These are phyloP conservation scores for Cyberlindnera samutprakarnensis DNA, from an alignment of 805 yeast species.

Conservation along the genomic window DNA sequence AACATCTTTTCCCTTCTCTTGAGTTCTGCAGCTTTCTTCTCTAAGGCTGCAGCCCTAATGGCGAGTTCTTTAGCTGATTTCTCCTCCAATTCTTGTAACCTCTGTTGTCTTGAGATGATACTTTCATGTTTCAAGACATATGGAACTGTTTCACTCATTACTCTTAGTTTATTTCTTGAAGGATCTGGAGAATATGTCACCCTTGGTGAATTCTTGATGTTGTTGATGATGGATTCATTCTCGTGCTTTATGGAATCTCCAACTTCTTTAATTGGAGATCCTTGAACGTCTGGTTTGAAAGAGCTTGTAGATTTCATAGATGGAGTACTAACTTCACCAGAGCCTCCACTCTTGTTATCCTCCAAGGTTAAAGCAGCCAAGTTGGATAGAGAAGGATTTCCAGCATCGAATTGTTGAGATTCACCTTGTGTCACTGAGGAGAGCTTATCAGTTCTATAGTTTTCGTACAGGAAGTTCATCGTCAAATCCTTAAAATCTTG, in stretches of 20 bases:
- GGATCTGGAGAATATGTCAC: conserved; percentile 25
- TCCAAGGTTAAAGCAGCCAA: conserved; percentile 40
- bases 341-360: not conserved
- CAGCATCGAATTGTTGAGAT: conserved; percentile 14
- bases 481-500: conserved; percentile 78
- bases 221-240: conserved; percentile 30
- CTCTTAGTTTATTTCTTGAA: conserved; percentile 59
- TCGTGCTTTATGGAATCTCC: conserved; percentile 29
- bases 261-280: conserved; percentile 32
- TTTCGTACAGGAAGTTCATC: conserved; percentile 67
- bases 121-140: conserved; percentile 74
- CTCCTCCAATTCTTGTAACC: conserved; percentile 71
- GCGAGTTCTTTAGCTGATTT: conserved; percentile 70
- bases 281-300: conserved; percentile 16
- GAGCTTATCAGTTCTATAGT: conserved; percentile 71
- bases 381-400: conserved; percentile 54
- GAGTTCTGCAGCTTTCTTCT: conserved; percentile 57
- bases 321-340: conserved; percentile 11
- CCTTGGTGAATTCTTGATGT: conserved; percentile 29
- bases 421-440: conserved; percentile 40
- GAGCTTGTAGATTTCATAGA: conserved; percentile 6
- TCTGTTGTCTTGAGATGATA: conserved; percentile 66
- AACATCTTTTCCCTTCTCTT: conserved; percentile 56
- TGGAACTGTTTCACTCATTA: conserved; percentile 80
- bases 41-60: conserved; percentile 66